Evolutionary conservation across 1,284 basidiomycete species (phyloP), one percentile per base, ranked within the genome.

Genomic region (Tremellales sp.): DNA sequence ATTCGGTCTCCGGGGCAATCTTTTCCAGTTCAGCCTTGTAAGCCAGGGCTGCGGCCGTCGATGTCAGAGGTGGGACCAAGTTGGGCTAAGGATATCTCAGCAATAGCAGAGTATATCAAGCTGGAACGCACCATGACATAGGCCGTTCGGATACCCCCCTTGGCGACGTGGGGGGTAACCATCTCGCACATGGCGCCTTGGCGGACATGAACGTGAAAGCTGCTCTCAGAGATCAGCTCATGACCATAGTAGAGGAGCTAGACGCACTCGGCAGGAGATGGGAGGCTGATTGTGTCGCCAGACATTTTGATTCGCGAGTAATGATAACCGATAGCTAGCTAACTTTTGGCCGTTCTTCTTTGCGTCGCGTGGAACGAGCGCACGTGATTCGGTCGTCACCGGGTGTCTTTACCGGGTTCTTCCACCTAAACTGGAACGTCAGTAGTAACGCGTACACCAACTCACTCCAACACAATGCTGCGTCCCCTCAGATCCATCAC

Each of bases 191-290:
- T 76, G 29, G 81, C 74, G 29, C 87, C 90, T 69, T 97, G 91
- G 36, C 95, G 83, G 28, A 99, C 82, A 70, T 99, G 95, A 53
- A 97, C 93, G 76, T 99, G 93, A 68, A 93, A 95, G 75, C 77
- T 76, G 56, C 55, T 51, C 6, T 65, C 60, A 36, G 43, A 43
- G 21, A 51, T 38, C 22, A 37, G 8, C 25, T 1, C 25, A 8
- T 7, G 4, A n/a, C 24, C 28, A 42, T 25, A 32, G 18, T 21
- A 16, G 12, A 19, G 13, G 13, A 37, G 21, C 1, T n/a, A 10
- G 2, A 57, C 71, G 53, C 27, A 73, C 72, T 95, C 91, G 37
- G 90, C 88, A 16, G 91, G 91, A 0, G 86, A 81, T 6, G 78
- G 70, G 37, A 92, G 69, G 14, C 56, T 61, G 55, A 76, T 69